Evolutionary conservation across 2,329 filamentous ascomycete species (phyloP).

Genomic region (Aspergillus transmontanensis): DNA sequence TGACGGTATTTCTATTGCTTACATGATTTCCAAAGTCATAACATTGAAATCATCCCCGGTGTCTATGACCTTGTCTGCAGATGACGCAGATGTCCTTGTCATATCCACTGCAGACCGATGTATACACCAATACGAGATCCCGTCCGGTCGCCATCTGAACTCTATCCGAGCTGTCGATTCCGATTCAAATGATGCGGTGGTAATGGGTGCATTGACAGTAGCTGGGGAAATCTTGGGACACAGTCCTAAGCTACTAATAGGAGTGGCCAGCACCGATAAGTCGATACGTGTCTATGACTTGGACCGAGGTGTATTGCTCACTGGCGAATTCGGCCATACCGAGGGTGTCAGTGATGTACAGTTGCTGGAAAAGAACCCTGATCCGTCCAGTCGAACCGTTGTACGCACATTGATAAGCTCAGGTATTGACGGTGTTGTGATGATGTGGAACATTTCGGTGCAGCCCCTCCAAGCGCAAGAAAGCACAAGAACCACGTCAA

Average conservation of each 20-base stretch:
- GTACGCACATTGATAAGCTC: slow-evolving; percentile 65
- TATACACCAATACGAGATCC: slow-evolving; percentile 62
- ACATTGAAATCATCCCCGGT: slow-evolving; percentile 83
- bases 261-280: slow-evolving; percentile 93
- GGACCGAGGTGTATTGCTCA: slow-evolving; percentile 73
- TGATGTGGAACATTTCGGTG: slow-evolving; percentile 66
- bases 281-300: slow-evolving; percentile 88
- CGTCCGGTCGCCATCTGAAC: slow-evolving; percentile 68
- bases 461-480: slow-evolving; percentile 38
- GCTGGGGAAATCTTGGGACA: slow-evolving; percentile 55
- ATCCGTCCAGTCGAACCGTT: slow-evolving; percentile 47
- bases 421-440: slow-evolving; percentile 78
- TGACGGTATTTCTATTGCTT: slow-evolving; percentile 66
- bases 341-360: slow-evolving; percentile 87
- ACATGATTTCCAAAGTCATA: slow-evolving; percentile 74
- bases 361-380: slow-evolving; percentile 57
- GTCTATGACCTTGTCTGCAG: slow-evolving; percentile 73
- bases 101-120: slow-evolving; percentile 65
- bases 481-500: slow-evolving; percentile 24
- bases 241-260: slow-evolving; percentile 70
- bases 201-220: slow-evolving; percentile 76
- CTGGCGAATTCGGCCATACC: slow-evolving; percentile 92
- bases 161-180: slow-evolving; percentile 84
- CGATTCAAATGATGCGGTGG: slow-evolving; percentile 76
- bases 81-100: slow-evolving; percentile 58